Base-by-base conservation (phyloP, 78 protist genomes). In the Pigoraptor vietnamica region DNA sequence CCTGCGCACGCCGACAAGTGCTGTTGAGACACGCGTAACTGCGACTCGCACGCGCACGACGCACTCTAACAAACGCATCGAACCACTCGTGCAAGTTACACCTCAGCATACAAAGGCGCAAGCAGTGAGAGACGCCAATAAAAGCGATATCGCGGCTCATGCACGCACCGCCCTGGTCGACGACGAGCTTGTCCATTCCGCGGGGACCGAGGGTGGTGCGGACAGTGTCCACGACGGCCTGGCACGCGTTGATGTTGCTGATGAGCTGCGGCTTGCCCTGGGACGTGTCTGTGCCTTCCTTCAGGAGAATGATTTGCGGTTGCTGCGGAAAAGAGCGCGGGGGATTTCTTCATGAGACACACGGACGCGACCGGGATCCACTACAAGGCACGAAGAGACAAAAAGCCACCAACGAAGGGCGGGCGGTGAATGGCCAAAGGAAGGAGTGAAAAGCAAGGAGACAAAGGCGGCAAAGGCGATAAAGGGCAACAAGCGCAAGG, bases 231-330 rank as follows among this genome's bases (percentile, higher is more conserved):
- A 91, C 97, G 29, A 97, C 56, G 67, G 34, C 95, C 90, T 93
- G 91, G 93, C 99, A 97, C 39, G 99, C 99, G 90, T 98, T 98
- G 93, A 99, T 99, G 97, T 99, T 99, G 91, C 94, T 48, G 48
- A 99, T 90, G 24, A 99, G 92, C 95, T 99, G 99, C 40, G 96
- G 95, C 82, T 94, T 96, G 86, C 99, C 99, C 93, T 99, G 99
- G 24, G 98, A 95, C 32, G 95, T 93, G 96, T 99, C 99, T 10
- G 99, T 98, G 29, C 99, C 99, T 38, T 99, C 99, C 55, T 95
- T 91, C 92, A 99, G 96, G 2, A 99, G 95, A n/a, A 99, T 89
- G 83, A 99, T 98, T 38, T 94, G 94, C 87, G 98, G 98, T 88
- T 94, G 93, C 96, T 92, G 93, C 24, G 21, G 90, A 6, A 2